A percentile compares a stretch with the other conserved stretches of the same genome.
Conservation (phyloP, 768 basidiomycete species). For the Hortiboletus flavorubellus region DNA sequence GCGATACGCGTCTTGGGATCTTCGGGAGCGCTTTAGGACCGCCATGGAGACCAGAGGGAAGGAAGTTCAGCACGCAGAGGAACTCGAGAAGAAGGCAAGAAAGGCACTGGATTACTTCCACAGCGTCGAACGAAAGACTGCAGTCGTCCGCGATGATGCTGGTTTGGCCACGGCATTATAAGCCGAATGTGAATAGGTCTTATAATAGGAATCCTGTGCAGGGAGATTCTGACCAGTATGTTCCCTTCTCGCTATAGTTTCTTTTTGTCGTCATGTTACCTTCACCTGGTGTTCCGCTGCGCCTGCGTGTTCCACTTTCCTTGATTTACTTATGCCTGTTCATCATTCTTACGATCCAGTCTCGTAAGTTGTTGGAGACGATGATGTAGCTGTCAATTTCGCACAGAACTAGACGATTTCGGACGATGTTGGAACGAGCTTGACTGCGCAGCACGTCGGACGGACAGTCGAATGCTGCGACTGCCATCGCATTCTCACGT, state of each 20-base stretch:
- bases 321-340: constrained; percentile 10
- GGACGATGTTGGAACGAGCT: too few species aligned
- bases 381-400: constrained; percentile 5
- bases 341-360: constrained; percentile 10
- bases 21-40: constrained; percentile 73
- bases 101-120: constrained; percentile 74
- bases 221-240: too few species aligned
- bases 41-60: constrained; percentile 77
- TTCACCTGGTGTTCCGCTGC: too few species aligned
- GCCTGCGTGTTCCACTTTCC: constrained; percentile 5
- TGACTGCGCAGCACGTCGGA: too few species aligned
- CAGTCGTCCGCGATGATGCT: constrained; percentile 32
- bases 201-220: constrained; percentile 3
- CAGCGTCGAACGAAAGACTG: constrained; percentile 46
- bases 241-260: too few species aligned
- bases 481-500: too few species aligned
- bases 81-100: constrained; percentile 62
- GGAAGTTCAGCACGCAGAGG: constrained; percentile 77
- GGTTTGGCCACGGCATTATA: constrained; percentile 17
- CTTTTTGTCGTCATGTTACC: too few species aligned
- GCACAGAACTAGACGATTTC: not conserved
- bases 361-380: constrained; percentile 1
- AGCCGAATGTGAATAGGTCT: not conserved
- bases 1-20: constrained; percentile 94
- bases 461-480: too few species aligned